These are phyloP conservation scores for Ophiognomonia clavigignenti-juglandacearum DNA, from an alignment of 2,329 filamentous ascomycete genomes.

Conservation along the genomic window DNA sequence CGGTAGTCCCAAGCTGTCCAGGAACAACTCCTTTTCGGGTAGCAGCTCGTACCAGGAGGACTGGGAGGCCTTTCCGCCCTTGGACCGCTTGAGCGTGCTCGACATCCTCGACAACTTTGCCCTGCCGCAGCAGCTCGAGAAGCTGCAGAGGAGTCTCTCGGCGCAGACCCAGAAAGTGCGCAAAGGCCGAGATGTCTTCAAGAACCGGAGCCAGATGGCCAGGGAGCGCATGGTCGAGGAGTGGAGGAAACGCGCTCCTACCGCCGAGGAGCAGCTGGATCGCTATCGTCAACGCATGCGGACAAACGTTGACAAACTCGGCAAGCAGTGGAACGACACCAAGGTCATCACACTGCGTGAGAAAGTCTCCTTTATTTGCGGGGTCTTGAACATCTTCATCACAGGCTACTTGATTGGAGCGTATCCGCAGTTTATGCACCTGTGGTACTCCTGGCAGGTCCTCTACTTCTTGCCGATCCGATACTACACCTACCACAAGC, in stretches of 20 bases:
- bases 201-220: conserved; percentile 70
- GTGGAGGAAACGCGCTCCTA: conserved; percentile 80
- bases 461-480: conserved; percentile 97
- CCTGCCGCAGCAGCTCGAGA: conserved; percentile 84
- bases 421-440: conserved; percentile 78
- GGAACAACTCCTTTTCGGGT: conserved; percentile 76
- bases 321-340: conserved; percentile 81
- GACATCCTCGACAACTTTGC: conserved; percentile 94
- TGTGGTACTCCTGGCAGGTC: conserved; percentile 87
- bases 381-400: conserved; percentile 95
- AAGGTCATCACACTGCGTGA: conserved; percentile 84
- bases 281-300: conserved; percentile 87
- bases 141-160: conserved; percentile 76
- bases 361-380: conserved; percentile 93
- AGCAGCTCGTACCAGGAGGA: conserved; percentile 84
- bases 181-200: conserved; percentile 75
- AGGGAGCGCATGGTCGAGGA: conserved; percentile 88
- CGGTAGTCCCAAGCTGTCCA: conserved; percentile 57
- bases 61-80: conserved; percentile 79
- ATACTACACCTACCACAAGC: conserved; percentile 83
- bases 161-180: conserved; percentile 81
- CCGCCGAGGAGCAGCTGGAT: conserved; percentile 87
- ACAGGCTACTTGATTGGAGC: conserved; percentile 91
- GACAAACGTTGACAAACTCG: conserved; percentile 80
- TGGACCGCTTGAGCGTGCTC: conserved; percentile 86